These are phyloP conservation scores for Cladosporium velox DNA, from an alignment of 2,329 filamentous ascomycete genomes.

Conservation along the genomic window DNA sequence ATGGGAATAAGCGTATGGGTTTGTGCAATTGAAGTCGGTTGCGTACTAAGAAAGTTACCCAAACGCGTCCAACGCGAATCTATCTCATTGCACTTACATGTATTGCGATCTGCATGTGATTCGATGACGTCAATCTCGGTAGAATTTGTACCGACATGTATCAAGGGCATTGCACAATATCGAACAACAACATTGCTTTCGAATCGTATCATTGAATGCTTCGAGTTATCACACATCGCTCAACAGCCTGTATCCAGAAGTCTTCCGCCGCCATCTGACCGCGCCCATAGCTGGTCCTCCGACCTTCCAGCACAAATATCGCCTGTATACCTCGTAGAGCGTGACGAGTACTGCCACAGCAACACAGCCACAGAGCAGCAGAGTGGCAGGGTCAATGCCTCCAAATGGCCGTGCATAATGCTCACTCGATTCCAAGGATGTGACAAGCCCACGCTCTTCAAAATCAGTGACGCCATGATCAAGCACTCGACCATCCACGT, in stretches of 20 bases:
- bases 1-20: neutral
- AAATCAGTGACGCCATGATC: conserved; percentile 26
- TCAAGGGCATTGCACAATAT: neutral
- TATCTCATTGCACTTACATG: neutral
- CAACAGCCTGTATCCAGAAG: conserved; percentile 27
- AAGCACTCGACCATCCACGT: conserved; percentile 27
- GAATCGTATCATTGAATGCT: neutral
- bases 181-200: neutral
- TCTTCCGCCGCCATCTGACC: conserved; percentile 31
- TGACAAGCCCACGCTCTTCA: neutral
- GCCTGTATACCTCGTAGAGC: conserved; percentile 31
- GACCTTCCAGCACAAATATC: conserved; percentile 30
- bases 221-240: conserved; percentile 20
- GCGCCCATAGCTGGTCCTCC: conserved; percentile 27
- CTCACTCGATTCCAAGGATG: neutral
- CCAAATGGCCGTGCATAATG: neutral
- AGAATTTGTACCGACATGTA: neutral
- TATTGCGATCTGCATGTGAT: neutral
- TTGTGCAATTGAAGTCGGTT: neutral
- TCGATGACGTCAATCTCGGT: neutral
- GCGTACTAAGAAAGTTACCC: neutral
- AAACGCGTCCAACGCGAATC: neutral
- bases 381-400: neutral
- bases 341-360: conserved; percentile 21
- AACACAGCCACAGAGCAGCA: neutral